A percentile compares a stretch with the other conserved stretches of the same genome.
Conservation (phyloP, 495 filamentous ascomycete species). For the Penicillium subrubescens region DNA sequence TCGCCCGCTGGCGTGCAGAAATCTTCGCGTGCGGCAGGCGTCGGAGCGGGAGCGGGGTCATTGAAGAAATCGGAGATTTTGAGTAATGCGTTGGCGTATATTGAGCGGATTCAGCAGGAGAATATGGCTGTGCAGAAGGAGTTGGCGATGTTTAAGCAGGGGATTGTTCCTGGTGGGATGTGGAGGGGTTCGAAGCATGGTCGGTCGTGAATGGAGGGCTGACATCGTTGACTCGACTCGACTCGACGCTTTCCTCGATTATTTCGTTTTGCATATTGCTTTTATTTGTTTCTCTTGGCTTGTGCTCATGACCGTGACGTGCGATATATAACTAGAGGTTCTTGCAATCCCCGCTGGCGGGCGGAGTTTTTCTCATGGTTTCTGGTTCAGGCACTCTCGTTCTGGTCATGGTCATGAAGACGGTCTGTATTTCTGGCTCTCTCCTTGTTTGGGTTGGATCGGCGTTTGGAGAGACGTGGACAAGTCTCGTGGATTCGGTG, state of each 20-base stretch:
- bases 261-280: background rate
- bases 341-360: background rate
- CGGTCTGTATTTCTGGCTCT: background rate
- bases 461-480: conserved; percentile 2
- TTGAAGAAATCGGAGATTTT: conserved; percentile 61
- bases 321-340: conserved; percentile 21
- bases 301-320: conserved; percentile 24
- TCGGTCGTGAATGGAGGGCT: too few species aligned
- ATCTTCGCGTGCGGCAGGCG: conserved; percentile 22
- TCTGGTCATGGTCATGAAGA: conserved; percentile 1
- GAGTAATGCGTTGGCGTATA: conserved; percentile 68
- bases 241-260: too few species aligned
- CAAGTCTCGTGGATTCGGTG: background rate
- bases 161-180: conserved; percentile 34
- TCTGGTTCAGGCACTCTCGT: background rate
- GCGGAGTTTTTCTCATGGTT: background rate
- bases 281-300: background rate
- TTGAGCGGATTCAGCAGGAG: conserved; percentile 56
- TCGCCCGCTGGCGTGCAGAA: conserved; percentile 31
- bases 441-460: background rate
- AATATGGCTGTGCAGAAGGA: conserved; percentile 45
- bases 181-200: conserved; percentile 30
- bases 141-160: conserved; percentile 38
- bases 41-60: conserved; percentile 31
- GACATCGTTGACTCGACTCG: too few species aligned